phyloP scores from a whole-genome alignment of 345 rosid genomes.

The Pistacia integerrima region DNA sequence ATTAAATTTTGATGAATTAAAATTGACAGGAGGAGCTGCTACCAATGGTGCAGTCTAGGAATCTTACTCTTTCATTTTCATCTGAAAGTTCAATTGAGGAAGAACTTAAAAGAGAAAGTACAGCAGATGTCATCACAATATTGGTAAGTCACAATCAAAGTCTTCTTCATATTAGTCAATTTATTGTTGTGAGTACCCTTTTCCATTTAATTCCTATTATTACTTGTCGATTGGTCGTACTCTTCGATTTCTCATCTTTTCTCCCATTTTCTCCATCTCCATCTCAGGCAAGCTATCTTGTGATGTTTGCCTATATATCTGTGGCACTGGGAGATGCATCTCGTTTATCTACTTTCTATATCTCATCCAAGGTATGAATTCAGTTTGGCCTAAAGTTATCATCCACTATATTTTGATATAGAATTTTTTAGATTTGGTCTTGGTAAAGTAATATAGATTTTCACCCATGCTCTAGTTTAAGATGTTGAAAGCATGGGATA shows the following conservation, averaged over 20 bases:
- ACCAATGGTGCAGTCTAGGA: slow-evolving; percentile 66
- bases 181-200: slow-evolving; percentile 13
- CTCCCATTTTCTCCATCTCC: slow-evolving; percentile 2
- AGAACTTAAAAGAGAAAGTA: slow-evolving; percentile 94
- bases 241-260: neutral
- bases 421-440: too few relatives aligned
- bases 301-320: slow-evolving; percentile 93
- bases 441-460: too few relatives aligned
- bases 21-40: slow-evolving; percentile 69
- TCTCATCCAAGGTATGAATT: slow-evolving; percentile 78
- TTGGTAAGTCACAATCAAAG: slow-evolving; percentile 45
- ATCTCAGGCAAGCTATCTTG: slow-evolving; percentile 85
- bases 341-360: slow-evolving; percentile 56
- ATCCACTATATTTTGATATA: neutral
- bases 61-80: slow-evolving; percentile 87
- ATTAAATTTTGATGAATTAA: slow-evolving; percentile 9
- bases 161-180: slow-evolving; percentile 10
- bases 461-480: too few relatives aligned
- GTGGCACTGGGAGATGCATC: slow-evolving; percentile 80
- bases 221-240: neutral
- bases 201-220: slow-evolving; percentile 1
- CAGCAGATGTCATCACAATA: slow-evolving; percentile 85
- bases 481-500: too few relatives aligned
- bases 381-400: slow-evolving; percentile 9
- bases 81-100: slow-evolving; percentile 98